Percentiles rank a stretch among this genome's conserved stretches.
phyloP scores from a whole-genome alignment of 1,284 basidiomycete species.

The Sporisorium graminicola region DNA sequence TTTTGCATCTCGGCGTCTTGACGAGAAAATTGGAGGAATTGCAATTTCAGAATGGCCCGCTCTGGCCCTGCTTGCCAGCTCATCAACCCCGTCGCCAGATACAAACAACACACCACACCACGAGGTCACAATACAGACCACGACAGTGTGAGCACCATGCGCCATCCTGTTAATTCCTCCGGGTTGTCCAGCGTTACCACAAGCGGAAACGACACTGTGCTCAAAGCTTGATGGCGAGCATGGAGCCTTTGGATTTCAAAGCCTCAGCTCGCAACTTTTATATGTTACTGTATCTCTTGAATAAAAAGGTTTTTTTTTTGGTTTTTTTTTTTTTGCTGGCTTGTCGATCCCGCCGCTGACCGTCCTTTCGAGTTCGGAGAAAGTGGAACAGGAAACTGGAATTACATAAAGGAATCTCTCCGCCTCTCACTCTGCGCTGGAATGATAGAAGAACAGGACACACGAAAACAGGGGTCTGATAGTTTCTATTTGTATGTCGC shows the following conservation, averaged over 20 bases:
- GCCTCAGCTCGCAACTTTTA: no score
- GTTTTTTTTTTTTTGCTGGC: neutral
- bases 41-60: neutral
- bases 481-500: no score
- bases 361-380: neutral
- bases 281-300: no score
- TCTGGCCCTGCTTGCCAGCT: neutral
- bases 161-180: neutral
- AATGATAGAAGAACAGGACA: no score
- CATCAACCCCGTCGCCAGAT: neutral
- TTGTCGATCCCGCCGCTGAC: conserved; percentile 7
- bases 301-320: no score
- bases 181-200: neutral
- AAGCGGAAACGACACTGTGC: neutral
- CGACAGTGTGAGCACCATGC: neutral
- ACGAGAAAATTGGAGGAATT: conserved; percentile 1
- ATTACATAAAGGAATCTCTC: neutral
- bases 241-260: no score
- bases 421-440: neutral
- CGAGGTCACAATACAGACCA: neutral
- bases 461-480: neutral
- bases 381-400: neutral
- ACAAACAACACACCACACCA: conserved; percentile 8
- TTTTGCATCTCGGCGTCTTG: conserved; percentile 2
- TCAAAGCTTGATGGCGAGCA: no score